phyloP scores from a whole-genome alignment of 169 alveolate species.

The Eimeria tenella region DNA sequence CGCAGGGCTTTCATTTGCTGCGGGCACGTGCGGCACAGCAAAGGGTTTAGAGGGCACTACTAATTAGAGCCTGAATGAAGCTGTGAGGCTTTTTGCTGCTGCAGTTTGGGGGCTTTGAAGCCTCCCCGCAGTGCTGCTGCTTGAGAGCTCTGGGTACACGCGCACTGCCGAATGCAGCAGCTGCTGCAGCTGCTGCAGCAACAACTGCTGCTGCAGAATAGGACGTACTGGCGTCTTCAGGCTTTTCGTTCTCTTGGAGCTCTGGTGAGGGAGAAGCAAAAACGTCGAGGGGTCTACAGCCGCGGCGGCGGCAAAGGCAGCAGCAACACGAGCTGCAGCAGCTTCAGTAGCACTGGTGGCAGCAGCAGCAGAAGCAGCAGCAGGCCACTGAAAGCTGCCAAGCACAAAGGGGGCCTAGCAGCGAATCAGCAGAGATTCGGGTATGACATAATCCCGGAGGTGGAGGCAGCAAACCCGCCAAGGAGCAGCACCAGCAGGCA shows the following conservation, averaged over 20 bases:
- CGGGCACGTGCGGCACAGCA: no score
- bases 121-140: not conserved
- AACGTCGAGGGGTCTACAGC: not conserved
- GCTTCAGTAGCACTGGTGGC: not conserved
- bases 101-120: not conserved
- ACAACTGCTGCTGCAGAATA: not conserved
- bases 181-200: no score
- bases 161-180: not conserved
- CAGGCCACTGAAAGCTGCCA: not conserved
- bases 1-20: no score
- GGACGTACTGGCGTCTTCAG: not conserved
- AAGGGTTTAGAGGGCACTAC: no score
- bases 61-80: no score
- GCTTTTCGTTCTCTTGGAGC: not conserved
- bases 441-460: no score
- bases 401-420: no score
- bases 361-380: conserved; percentile 14
- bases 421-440: no score
- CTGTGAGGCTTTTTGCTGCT: no score
- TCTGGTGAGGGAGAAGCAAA: not conserved
- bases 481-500: no score
- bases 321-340: not conserved
- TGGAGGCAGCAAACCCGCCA: no score
- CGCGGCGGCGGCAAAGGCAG: not conserved
- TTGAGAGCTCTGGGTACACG: not conserved